These are phyloP conservation scores for Phytophthora parvispora DNA, from an alignment of 352 stramenopile genomes.

Conservation along the genomic window DNA sequence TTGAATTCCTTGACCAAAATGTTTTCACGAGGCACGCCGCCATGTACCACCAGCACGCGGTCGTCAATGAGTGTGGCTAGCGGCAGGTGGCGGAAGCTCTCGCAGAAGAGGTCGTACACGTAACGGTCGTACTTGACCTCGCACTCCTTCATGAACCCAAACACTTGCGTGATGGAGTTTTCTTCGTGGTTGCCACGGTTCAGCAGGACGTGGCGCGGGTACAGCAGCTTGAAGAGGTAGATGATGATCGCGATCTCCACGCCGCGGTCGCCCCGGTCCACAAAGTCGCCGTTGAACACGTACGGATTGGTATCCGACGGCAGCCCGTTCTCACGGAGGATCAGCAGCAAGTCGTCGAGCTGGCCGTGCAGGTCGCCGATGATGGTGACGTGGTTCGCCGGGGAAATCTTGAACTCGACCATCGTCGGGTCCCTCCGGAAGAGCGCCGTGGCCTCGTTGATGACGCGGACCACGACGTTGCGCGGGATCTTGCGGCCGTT, in stretches of 20 bases:
- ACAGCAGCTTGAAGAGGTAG: slow-evolving; percentile 86
- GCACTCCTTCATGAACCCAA: slow-evolving; percentile 91
- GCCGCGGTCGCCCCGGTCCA: slow-evolving; percentile 81
- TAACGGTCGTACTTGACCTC: slow-evolving; percentile 85
- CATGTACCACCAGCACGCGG: slow-evolving; percentile 81
- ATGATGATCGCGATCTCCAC: slow-evolving; percentile 88
- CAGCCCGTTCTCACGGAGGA: slow-evolving; percentile 87
- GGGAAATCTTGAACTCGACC: slow-evolving; percentile 73
- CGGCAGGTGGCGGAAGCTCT: slow-evolving; percentile 82
- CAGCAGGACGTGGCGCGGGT: slow-evolving; percentile 76
- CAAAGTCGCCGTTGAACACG: slow-evolving; percentile 90
- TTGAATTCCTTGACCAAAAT: slow-evolving; percentile 71
- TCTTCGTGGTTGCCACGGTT: slow-evolving; percentile 93
- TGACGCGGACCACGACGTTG: slow-evolving; percentile 78
- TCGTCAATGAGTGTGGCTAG: slow-evolving; percentile 82
- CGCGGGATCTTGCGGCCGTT: slow-evolving; percentile 84
- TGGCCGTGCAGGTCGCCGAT: slow-evolving; percentile 90
- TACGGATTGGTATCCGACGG: slow-evolving; percentile 84
- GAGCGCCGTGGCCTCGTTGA: slow-evolving; percentile 64
- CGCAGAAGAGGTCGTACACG: slow-evolving; percentile 87
- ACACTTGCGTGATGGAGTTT: slow-evolving; percentile 86
- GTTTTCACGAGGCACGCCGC: slow-evolving; percentile 78
- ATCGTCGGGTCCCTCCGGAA: slow-evolving; percentile 72
- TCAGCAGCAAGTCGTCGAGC: slow-evolving; percentile 86
- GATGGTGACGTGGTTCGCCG: slow-evolving; percentile 81